phyloP scores from a whole-genome alignment of 176 grass and related monocot species.

The Musa itinerans region DNA sequence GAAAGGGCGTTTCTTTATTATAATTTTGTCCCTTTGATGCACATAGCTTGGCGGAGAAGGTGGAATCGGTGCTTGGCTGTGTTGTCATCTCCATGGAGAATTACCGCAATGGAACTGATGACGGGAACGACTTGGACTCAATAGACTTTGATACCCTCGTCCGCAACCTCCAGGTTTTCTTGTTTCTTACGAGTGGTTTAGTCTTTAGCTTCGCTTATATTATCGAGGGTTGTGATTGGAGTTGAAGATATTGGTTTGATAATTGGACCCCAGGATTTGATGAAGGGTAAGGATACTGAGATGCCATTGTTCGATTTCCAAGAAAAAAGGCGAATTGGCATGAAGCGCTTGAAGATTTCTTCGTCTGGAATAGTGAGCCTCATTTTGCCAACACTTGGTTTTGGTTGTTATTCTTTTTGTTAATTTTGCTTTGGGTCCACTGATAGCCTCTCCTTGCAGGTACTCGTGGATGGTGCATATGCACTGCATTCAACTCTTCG shows the following conservation, averaged over 20 bases:
- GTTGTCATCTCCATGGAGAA: conserved; percentile 96
- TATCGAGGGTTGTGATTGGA: neutral
- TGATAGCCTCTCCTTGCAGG: conserved; percentile 18
- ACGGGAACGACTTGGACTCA: conserved; percentile 63
- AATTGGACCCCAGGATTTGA: conserved; percentile 64
- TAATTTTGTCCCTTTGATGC: conserved; percentile 13
- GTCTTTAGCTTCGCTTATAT: neutral
- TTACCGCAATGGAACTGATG: conserved; percentile 70
- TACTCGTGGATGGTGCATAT: conserved; percentile 98
- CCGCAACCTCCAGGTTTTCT: conserved; percentile 54
- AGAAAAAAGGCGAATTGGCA: conserved; percentile 69
- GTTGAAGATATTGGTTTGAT: conserved; percentile 15
- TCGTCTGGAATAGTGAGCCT: conserved; percentile 64
- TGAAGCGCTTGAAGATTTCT: conserved; percentile 67
- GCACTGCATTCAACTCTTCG: conserved; percentile 86
- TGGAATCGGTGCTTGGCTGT: conserved; percentile 80
- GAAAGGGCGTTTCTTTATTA: neutral
- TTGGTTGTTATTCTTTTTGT: conserved; percentile 3
- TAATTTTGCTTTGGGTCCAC: neutral
- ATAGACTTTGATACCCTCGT: conserved; percentile 65
- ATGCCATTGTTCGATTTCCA: conserved; percentile 87
- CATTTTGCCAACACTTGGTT: conserved; percentile 17
- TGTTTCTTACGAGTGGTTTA: conserved; percentile 3
- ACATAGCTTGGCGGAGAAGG: conserved; percentile 85
- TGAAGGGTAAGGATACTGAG: conserved; percentile 72